A percentile compares a stretch with the other conserved stretches of the same genome.
Conservation (phyloP, 495 filamentous ascomycete genomes). For the Friedmanniomyces simplex region DNA sequence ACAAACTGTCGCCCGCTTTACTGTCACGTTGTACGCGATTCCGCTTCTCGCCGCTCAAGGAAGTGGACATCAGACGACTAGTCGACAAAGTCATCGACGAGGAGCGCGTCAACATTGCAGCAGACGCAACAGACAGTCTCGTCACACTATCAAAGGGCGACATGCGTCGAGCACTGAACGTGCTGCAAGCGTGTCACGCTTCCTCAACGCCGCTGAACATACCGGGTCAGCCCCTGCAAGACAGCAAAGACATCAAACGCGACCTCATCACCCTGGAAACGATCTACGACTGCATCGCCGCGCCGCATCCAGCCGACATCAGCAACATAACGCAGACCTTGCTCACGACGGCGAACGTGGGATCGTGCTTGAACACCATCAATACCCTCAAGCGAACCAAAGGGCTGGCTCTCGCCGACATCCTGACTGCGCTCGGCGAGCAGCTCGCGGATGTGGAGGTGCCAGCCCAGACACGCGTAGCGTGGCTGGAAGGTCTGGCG, state of each 20-base stretch:
- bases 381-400: slow-evolving; percentile 75
- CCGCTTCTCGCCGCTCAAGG: slow-evolving; percentile 87
- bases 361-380: slow-evolving; percentile 72
- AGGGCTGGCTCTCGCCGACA: slow-evolving; percentile 89
- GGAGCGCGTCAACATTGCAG: slow-evolving; percentile 71
- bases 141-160: slow-evolving; percentile 87
- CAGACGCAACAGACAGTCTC: slow-evolving; percentile 67
- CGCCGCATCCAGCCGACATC: slow-evolving; percentile 85
- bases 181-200: slow-evolving; percentile 92
- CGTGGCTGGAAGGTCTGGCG: slow-evolving; percentile 83
- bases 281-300: slow-evolving; percentile 96
- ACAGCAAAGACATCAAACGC: slow-evolving; percentile 43
- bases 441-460: slow-evolving; percentile 76
- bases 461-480: slow-evolving; percentile 73
- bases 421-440: slow-evolving; percentile 73
- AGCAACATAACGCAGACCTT: slow-evolving; percentile 72
- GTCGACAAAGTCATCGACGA: slow-evolving; percentile 86
- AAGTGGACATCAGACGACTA: slow-evolving; percentile 65
- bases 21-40: slow-evolving; percentile 92
- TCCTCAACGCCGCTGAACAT: slow-evolving; percentile 52
- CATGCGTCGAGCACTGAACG: slow-evolving; percentile 90
- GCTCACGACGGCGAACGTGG: slow-evolving; percentile 72
- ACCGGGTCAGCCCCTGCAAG: slow-evolving; percentile 42
- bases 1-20: slow-evolving; percentile 92
- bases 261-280: slow-evolving; percentile 82